Percentiles rank a stretch among this genome's conserved stretches.
Evolutionary conservation across 495 filamentous ascomycete genomes (phyloP).

Genomic region (Pseudoneurospora amorphoporcata): DNA sequence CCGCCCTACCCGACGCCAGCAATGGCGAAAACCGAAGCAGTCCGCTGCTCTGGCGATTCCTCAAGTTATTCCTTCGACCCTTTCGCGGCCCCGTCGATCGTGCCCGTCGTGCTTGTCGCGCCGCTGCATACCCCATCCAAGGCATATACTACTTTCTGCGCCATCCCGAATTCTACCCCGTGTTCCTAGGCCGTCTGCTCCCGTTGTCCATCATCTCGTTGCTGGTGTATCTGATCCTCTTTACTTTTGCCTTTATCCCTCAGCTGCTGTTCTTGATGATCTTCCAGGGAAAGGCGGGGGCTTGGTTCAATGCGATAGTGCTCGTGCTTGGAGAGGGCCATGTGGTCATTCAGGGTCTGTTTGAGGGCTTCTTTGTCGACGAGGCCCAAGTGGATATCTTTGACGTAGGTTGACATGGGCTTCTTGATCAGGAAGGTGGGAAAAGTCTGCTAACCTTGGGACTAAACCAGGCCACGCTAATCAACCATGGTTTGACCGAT

Average conservation of each 20-base stretch:
- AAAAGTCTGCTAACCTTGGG: background rate
- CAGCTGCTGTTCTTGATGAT: conserved; percentile 72
- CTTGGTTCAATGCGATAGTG: conserved; percentile 62
- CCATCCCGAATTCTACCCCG: conserved; percentile 53
- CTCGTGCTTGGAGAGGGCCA: conserved; percentile 76
- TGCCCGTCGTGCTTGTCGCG: conserved; percentile 17
- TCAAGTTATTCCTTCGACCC: background rate
- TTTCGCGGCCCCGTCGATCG: conserved; percentile 17
- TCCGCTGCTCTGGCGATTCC: background rate
- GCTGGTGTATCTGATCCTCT: conserved; percentile 62
- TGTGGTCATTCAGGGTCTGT: conserved; percentile 65
- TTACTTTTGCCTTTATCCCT: conserved; percentile 79
- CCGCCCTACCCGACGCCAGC: background rate
- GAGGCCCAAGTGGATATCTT: conserved; percentile 86
- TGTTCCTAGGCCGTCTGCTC: conserved; percentile 58
- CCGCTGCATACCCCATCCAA: conserved; percentile 33
- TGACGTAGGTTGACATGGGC: conserved; percentile 52
- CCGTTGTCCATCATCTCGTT: conserved; percentile 64
- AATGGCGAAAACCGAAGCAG: background rate
- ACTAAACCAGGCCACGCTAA: conserved; percentile 31
- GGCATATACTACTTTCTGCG: conserved; percentile 70
- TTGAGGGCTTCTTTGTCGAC: conserved; percentile 72
- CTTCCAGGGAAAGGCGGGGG: conserved; percentile 69
- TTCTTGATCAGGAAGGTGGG: conserved; percentile 11
- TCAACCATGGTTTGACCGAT: conserved; percentile 38